phyloP scores from a whole-genome alignment of 2,329 filamentous ascomycete species.

The Byssochlamys sp. region DNA sequence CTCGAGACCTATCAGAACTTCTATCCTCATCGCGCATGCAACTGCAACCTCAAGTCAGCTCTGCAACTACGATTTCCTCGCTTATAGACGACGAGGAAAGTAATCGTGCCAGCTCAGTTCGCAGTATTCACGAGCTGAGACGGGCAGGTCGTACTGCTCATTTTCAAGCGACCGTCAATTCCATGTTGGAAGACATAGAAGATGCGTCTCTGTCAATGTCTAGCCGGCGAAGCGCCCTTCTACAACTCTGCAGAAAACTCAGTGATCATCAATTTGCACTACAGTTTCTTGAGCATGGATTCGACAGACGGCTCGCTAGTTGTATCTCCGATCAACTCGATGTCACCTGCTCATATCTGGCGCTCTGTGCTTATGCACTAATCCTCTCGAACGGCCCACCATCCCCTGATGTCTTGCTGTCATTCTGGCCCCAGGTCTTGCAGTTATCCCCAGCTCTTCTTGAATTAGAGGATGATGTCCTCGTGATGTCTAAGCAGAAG shows the following conservation, averaged over 20 bases:
- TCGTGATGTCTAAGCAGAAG: slow-evolving; percentile 13
- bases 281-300: slow-evolving; percentile 62
- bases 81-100: slow-evolving; percentile 38
- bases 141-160: slow-evolving; percentile 49
- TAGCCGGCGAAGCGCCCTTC: slow-evolving; percentile 43
- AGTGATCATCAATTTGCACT: slow-evolving; percentile 29
- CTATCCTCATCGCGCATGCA: not conserved
- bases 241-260: slow-evolving; percentile 48
- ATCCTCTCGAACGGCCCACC: slow-evolving; percentile 18
- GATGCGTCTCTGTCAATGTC: slow-evolving; percentile 37
- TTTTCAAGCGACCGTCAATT: slow-evolving; percentile 47
- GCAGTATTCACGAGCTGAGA: slow-evolving; percentile 54
- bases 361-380: slow-evolving; percentile 24
- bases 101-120: slow-evolving; percentile 36
- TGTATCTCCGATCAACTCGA: slow-evolving; percentile 53
- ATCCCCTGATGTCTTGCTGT: slow-evolving; percentile 18
- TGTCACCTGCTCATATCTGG: slow-evolving; percentile 22
- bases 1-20: slow-evolving; percentile 1
- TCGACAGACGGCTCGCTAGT: slow-evolving; percentile 59
- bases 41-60: not conserved
- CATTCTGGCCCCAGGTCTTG: slow-evolving; percentile 25
- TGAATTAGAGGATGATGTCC: slow-evolving; percentile 18
- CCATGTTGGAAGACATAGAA: slow-evolving; percentile 51
- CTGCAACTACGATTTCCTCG: not conserved
- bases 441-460: slow-evolving; percentile 19